Base-by-base conservation (phyloP, 345 rosid genomes). In the Citrus hindsii region DNA sequence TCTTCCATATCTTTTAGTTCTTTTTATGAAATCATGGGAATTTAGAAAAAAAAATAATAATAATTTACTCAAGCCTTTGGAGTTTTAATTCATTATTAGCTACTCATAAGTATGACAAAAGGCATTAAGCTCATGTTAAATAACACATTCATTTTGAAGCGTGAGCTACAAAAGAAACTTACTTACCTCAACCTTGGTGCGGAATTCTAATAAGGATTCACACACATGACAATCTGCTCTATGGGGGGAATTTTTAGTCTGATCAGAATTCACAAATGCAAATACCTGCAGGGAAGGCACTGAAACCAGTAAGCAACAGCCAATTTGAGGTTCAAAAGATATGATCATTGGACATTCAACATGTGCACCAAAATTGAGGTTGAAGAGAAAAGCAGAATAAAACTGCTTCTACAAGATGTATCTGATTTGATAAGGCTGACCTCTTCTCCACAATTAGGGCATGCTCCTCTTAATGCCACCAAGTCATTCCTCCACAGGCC, bases 401-500 rank as follows among this genome's bases (percentile, higher is more conserved):
- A 27, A 14, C 21, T 73, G 65, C 69, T 71, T 82, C 61, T 22
- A 24, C 38, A 27, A 25, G 68, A 67, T 19, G 32, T 25, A 68
- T 51, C 38, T 3, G 27, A 58, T 8, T 60, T 71, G 58, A 30
- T 42, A 75, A 67, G 37, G 84, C 83, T 79, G n/a, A 93, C 99
- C 99, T 96, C 99, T 80, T 96, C 99, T 53, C 97, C 95, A 22
- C 99, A 96, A 82, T 94, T 92, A 5, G 98, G 99, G 79, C 99
- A 96, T 79, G 94, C 88, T 73, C 99, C 98, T 84, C 80, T 94
- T 69, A 96, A 88, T 69, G 97, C 94, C 33, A 87, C 95, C 84
- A 96, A 85, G 87, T 96, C 98, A 77, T 90, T 94, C 82, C 93
- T 89, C 99, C 99, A 94, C 19, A 96, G 86, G 51, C 97, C 92